These are phyloP conservation scores for Russula virescens DNA, from an alignment of 768 basidiomycete genomes.

Conservation along the genomic window DNA sequence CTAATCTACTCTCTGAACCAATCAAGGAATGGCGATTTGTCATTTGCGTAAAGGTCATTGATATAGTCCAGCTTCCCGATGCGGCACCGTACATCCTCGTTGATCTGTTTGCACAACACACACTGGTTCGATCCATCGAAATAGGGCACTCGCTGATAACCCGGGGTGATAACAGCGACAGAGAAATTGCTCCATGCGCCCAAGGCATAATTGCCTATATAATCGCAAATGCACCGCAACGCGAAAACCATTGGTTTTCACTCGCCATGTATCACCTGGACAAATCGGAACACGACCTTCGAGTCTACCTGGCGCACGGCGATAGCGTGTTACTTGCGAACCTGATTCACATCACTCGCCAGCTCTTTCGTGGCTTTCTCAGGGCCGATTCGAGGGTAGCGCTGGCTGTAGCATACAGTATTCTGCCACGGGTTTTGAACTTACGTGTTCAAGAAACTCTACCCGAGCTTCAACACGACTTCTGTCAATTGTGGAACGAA, in stretches of 20 bases:
- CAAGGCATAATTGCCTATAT: not conserved
- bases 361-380: not conserved
- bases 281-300: not conserved
- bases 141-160: not conserved
- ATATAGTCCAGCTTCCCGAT: not conserved
- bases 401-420: too few relatives aligned
- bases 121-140: not conserved
- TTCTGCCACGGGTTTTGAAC: not conserved
- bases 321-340: not conserved
- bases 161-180: not conserved
- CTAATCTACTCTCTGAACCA: not conserved
- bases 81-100: not conserved
- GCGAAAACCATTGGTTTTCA: not conserved
- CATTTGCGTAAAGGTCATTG: not conserved
- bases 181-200: not conserved
- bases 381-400: too few relatives aligned
- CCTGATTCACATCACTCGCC: not conserved
- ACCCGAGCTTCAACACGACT: not conserved
- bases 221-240: not conserved
- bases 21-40: slow-evolving; percentile 3
- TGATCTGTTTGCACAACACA: not conserved
- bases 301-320: not conserved
- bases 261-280: not conserved
- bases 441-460: not conserved
- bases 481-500: slow-evolving; percentile 4